Conservation (phyloP, 768 basidiomycete genomes). For the Cystofilobasidium capitatum region DNA sequence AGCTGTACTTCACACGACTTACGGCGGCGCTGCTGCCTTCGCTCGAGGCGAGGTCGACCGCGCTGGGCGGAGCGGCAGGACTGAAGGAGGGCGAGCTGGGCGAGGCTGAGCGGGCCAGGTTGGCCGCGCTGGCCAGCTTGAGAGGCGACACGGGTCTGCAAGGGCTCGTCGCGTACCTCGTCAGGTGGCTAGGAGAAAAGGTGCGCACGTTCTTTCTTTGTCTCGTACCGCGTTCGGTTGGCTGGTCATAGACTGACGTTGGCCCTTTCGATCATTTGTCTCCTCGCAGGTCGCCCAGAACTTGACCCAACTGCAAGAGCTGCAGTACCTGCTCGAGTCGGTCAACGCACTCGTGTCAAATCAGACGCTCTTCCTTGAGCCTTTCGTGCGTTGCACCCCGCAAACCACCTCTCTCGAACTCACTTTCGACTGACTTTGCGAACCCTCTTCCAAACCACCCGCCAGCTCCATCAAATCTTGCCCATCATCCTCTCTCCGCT, state of each 20-base stretch:
- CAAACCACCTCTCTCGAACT: background rate
- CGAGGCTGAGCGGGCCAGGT: slow-evolving; percentile 53
- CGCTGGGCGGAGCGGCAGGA: background rate
- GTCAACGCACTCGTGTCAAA: slow-evolving; percentile 78
- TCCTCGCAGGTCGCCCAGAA: slow-evolving; percentile 45
- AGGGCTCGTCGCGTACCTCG: slow-evolving; percentile 81
- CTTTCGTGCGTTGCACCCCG: slow-evolving; percentile 60
- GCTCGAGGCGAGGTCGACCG: background rate
- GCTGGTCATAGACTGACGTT: background rate
- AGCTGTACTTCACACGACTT: slow-evolving; percentile 86
- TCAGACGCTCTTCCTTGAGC: slow-evolving; percentile 81
- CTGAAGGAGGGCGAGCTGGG: slow-evolving; percentile 15
- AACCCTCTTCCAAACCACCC: background rate
- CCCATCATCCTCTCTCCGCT: slow-evolving; percentile 86
- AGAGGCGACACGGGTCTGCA: slow-evolving; percentile 83
- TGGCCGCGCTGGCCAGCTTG: slow-evolving; percentile 81
- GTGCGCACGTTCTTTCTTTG: slow-evolving; percentile 43
- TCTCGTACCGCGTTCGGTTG: background rate
- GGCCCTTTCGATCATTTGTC: background rate
- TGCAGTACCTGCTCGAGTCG: slow-evolving; percentile 76
- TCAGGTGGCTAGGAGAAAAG: slow-evolving; percentile 80
- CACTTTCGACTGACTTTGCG: background rate
- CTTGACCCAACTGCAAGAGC: slow-evolving; percentile 52
- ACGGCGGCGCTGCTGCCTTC: slow-evolving; percentile 67
- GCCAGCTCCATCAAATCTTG: slow-evolving; percentile 85